phyloP scores from a whole-genome alignment of 225 moss, liverwort and hornwort species.

The Lunularia cruciata region DNA sequence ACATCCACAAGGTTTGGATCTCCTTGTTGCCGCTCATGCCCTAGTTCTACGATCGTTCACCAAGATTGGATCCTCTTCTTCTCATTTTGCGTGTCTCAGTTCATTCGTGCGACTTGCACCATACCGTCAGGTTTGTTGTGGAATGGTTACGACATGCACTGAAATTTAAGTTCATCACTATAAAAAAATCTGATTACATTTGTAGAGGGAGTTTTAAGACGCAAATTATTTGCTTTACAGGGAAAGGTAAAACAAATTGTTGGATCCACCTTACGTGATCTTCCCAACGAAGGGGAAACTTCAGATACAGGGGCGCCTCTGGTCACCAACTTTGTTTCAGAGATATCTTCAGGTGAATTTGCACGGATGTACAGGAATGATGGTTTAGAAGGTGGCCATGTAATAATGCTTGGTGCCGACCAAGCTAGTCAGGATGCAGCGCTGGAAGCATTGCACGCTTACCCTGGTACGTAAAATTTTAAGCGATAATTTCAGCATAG shows the following conservation, averaged over 20 bases:
- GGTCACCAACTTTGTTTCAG: slow-evolving; percentile 92
- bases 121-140: not conserved
- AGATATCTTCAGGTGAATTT: slow-evolving; percentile 69
- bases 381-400: slow-evolving; percentile 74
- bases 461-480: slow-evolving; percentile 57
- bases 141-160: too few species aligned
- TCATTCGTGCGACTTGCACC: not conserved
- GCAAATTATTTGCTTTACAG: slow-evolving; percentile 26
- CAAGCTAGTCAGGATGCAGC: slow-evolving; percentile 71
- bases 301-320: slow-evolving; percentile 32
- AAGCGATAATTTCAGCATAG: not conserved
- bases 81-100: too few species aligned
- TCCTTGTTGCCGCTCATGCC: too few species aligned
- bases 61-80: too few species aligned
- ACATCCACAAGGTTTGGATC: slow-evolving; percentile 82
- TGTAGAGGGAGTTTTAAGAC: not conserved
- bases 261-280: slow-evolving; percentile 84
- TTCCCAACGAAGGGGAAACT: slow-evolving; percentile 47
- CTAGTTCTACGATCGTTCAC: too few species aligned
- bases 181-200: not conserved
- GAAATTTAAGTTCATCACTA: too few species aligned
- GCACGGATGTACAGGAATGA: slow-evolving; percentile 82
- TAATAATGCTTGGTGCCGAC: slow-evolving; percentile 93
- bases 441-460: slow-evolving; percentile 64
- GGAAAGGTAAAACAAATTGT: slow-evolving; percentile 99